phyloP scores from a whole-genome alignment of 805 yeast species.

The Saccharomyces paradoxus region DNA sequence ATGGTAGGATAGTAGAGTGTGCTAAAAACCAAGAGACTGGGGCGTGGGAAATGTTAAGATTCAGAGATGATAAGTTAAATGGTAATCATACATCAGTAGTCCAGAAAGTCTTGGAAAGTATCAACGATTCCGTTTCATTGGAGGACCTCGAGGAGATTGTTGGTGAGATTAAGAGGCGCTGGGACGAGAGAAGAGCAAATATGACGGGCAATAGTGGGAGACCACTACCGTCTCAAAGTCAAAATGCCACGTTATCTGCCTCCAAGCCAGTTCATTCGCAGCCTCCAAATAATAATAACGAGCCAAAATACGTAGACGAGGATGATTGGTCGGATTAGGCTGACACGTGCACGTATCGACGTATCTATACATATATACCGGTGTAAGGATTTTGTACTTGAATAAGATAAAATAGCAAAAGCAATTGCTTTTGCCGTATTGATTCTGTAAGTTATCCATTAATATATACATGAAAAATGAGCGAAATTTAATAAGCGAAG shows the following conservation, averaged over 20 bases:
- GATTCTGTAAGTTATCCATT: neutral
- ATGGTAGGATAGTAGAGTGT: slow-evolving; percentile 85
- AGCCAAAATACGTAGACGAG: slow-evolving; percentile 28
- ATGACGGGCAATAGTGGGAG: slow-evolving; percentile 11
- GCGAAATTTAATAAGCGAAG: no score
- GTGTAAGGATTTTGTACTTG: neutral
- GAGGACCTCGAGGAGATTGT: slow-evolving; percentile 62
- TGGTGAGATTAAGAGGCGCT: slow-evolving; percentile 45
- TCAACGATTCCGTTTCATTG: slow-evolving; percentile 75
- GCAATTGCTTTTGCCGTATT: neutral
- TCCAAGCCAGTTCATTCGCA: slow-evolving; percentile 1
- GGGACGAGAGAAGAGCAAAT: slow-evolving; percentile 49
- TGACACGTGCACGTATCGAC: slow-evolving; percentile 9
- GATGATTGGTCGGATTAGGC: slow-evolving; percentile 29
- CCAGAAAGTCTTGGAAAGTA: slow-evolving; percentile 72
- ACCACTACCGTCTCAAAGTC: neutral
- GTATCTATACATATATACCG: no score
- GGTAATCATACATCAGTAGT: slow-evolving; percentile 83
- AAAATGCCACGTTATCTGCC: slow-evolving; percentile 1
- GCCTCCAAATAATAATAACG: slow-evolving; percentile 3
- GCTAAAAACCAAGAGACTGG: slow-evolving; percentile 52
- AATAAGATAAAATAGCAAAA: neutral
- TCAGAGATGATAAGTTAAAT: slow-evolving; percentile 84
- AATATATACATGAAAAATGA: neutral
- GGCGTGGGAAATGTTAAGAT: slow-evolving; percentile 77